These are phyloP conservation scores for Solanum bukasovii DNA, from an alignment of 257 asterid genomes.

Conservation along the genomic window DNA sequence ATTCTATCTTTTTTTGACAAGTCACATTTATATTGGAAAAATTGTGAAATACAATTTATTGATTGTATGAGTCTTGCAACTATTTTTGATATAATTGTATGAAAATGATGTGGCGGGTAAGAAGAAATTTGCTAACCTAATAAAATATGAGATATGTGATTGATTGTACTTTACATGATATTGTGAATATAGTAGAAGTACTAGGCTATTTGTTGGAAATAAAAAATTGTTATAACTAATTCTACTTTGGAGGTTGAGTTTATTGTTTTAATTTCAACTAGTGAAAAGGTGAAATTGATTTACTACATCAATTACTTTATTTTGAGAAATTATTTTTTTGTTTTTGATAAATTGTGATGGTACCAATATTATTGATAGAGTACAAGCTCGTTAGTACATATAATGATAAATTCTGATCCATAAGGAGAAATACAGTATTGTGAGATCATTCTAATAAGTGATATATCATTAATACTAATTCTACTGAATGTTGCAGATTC, in stretches of 20 bases:
- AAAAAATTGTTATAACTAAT: no score
- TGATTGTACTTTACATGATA: neutral
- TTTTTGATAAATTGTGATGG: no score
- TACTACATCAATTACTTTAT: no score
- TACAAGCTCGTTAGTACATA: neutral
- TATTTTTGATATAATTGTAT: neutral
- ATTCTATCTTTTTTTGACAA: no score
- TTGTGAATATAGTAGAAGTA: no score
- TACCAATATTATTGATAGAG: neutral
- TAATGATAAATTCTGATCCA: no score
- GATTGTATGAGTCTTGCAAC: neutral
- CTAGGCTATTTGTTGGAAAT: neutral
- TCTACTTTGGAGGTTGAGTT: no score
- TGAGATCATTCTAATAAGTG: neutral
- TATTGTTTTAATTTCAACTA: neutral
- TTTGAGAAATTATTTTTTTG: no score
- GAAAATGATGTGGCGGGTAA: neutral
- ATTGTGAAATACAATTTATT: no score
- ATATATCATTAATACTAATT: no score
- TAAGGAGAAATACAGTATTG: neutral
- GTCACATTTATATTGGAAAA: no score
- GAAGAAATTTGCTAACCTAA: neutral
- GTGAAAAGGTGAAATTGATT: no score
- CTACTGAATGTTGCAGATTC: neutral
- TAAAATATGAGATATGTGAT: neutral